Base-by-base conservation (phyloP, 1,284 basidiomycete genomes). In the Agaricales sp. region DNA sequence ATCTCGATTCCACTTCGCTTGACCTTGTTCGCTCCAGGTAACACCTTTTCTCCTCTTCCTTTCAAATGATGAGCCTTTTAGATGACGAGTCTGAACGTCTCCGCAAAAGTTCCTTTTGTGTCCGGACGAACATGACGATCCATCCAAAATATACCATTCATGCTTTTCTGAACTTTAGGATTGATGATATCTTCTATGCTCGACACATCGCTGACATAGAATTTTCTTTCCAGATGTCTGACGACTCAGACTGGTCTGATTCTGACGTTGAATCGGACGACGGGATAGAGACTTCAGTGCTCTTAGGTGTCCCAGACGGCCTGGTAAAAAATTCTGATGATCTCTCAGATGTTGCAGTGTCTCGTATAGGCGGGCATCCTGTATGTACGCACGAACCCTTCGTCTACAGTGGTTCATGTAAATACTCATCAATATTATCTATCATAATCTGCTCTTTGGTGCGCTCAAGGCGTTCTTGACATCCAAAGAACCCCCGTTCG, bases 51-150 rank as follows among this genome's bases (percentile, higher is more conserved):
- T 53, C 49, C 54, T 52, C 52, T 48, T 50, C 35, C 49, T 50
- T 12, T 47, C 25, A 48, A 39, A 64, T 61, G 87, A 89, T 89
- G 87, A 88, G 60, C 61, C 58, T 62, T 63, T 67, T 75, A 88
- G 87, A 90, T 90, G 87, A 90, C 87, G 87, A 90, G 87, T 90
- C 87, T 70, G 87, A 90, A 67, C 59, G 57, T 62, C 60, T 59
- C 57, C 57, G 59, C 60, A 67, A 70, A 73, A 80, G 82, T 76
- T 82, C 78, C 78, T 80, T 75, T 70, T 59, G 63, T 62, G 57
- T 57, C 57, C 58, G 6, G 20, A 59, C 56, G 61, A 68, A 71
- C 54, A 59, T 84, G 87, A 88, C 77, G 87, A 88, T 59, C 70
- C 69, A 58, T 64, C 61, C 59, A 70, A 67, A 63, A 63, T 70